phyloP scores from a whole-genome alignment of 352 stramenopile species.

The Phytophthora meadii region DNA sequence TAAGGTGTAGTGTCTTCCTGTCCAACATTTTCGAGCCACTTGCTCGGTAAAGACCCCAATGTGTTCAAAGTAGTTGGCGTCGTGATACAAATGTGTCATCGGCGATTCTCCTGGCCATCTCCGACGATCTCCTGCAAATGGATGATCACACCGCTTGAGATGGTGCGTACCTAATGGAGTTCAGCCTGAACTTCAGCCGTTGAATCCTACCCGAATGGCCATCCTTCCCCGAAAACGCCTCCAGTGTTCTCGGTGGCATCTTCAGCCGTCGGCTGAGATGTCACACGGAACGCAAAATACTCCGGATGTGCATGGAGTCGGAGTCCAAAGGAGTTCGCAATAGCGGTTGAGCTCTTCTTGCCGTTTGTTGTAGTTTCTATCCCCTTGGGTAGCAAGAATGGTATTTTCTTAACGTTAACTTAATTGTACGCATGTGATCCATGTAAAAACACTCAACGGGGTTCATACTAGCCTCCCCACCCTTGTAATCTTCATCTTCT shows the following conservation, averaged over 20 bases:
- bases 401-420: slow-evolving; percentile 24
- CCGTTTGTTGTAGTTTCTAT: background rate
- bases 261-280: slow-evolving; percentile 4
- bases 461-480: slow-evolving; percentile 14
- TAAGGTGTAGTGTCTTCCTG: too few species aligned
- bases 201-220: slow-evolving; percentile 5
- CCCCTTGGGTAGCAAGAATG: slow-evolving; percentile 5
- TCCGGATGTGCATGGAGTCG: background rate
- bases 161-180: slow-evolving; percentile 5
- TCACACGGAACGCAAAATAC: slow-evolving; percentile 12
- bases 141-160: slow-evolving; percentile 5
- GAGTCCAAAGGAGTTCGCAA: background rate
- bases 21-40: background rate
- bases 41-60: background rate
- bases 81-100: background rate
- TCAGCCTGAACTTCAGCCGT: background rate
- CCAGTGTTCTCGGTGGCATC: slow-evolving; percentile 10
- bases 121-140: background rate
- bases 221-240: slow-evolving; percentile 21
- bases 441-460: slow-evolving; percentile 8
- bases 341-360: slow-evolving; percentile 11
- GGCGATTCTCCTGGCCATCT: background rate
- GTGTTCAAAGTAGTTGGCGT: too few species aligned
- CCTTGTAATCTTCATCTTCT: slow-evolving; percentile 7
- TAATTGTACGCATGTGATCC: slow-evolving; percentile 25